Percentiles rank a stretch among this genome's conserved stretches.
Conservation (phyloP, 257 asterid species). For the Forsythia viridissima region DNA sequence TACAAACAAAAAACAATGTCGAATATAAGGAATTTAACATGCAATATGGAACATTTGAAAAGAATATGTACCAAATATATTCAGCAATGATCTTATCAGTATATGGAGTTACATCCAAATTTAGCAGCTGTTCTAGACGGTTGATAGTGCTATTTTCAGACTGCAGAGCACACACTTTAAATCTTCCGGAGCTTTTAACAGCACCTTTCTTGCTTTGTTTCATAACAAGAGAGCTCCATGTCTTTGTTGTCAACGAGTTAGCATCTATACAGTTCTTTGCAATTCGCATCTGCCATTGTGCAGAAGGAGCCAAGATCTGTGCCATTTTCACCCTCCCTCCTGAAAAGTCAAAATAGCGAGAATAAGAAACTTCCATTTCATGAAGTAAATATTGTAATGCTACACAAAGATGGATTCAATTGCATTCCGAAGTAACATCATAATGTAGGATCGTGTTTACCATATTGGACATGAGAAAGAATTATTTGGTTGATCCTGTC, state of each 20-base stretch:
- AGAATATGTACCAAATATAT: slow-evolving; percentile 67
- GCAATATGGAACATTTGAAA: neutral
- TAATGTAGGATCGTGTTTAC: neutral
- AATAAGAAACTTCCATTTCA: slow-evolving; percentile 1
- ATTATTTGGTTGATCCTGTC: neutral
- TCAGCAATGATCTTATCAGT: slow-evolving; percentile 92
- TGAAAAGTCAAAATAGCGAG: slow-evolving; percentile 21
- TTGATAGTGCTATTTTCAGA: slow-evolving; percentile 68
- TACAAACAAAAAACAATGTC: neutral
- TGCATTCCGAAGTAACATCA: neutral
- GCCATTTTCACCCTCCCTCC: slow-evolving; percentile 66
- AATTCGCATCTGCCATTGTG: slow-evolving; percentile 91
- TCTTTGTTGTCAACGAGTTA: slow-evolving; percentile 60
- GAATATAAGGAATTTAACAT: neutral
- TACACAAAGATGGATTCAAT: neutral
- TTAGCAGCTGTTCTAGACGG: slow-evolving; percentile 84
- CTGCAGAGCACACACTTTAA: slow-evolving; percentile 63
- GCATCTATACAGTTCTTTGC: slow-evolving; percentile 58
- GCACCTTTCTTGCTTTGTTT: slow-evolving; percentile 65
- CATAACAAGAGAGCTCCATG: slow-evolving; percentile 72
- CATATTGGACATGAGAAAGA: neutral
- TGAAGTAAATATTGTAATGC: neutral
- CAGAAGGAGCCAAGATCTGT: slow-evolving; percentile 89
- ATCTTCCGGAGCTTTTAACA: slow-evolving; percentile 56
- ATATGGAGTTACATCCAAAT: slow-evolving; percentile 78